Percentiles rank a stretch among this genome's conserved stretches.
Conservation (phyloP, 495 filamentous ascomycete genomes). For the Aspergillus coremiiformis region DNA sequence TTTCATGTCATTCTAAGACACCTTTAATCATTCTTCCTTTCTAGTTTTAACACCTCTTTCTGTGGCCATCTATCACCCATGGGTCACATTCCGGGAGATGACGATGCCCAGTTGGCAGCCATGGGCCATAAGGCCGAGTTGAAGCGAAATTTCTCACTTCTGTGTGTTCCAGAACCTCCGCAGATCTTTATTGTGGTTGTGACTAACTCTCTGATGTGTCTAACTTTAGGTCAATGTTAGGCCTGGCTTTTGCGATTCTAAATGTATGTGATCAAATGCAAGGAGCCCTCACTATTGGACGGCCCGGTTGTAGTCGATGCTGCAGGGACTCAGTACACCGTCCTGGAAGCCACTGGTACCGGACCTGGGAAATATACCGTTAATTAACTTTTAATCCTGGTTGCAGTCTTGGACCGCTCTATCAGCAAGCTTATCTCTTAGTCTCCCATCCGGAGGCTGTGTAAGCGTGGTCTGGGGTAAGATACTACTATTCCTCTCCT, state of each 20-base stretch:
- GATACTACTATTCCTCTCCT: neutral
- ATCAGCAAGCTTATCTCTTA: slow-evolving; percentile 42
- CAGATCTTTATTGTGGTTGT: neutral
- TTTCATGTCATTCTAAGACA: neutral
- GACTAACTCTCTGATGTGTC: neutral
- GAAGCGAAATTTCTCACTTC: slow-evolving; percentile 48
- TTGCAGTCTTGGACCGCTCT: slow-evolving; percentile 46
- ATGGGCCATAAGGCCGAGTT: slow-evolving; percentile 60
- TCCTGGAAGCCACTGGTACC: too few relatives aligned
- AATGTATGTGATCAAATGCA: slow-evolving; percentile 29
- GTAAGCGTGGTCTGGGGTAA: slow-evolving; percentile 45
- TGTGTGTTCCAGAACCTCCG: slow-evolving; percentile 21
- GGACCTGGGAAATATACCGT: too few relatives aligned
- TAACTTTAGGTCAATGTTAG: slow-evolving; percentile 41
- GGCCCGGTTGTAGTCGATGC: neutral
- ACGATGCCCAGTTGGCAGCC: slow-evolving; percentile 51
- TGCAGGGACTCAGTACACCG: neutral
- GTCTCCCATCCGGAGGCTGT: slow-evolving; percentile 41
- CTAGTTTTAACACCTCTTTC: neutral
- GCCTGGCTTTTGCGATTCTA: slow-evolving; percentile 47
- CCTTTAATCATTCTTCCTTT: neutral
- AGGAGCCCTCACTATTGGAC: neutral
- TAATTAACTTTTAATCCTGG: slow-evolving; percentile 8
- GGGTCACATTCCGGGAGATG: slow-evolving; percentile 23
- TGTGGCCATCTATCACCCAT: slow-evolving; percentile 7